Evolutionary conservation across 257 asterid species (phyloP), one percentile per base, ranked within the genome.

Genomic region (Euphrasia confusa): DNA sequence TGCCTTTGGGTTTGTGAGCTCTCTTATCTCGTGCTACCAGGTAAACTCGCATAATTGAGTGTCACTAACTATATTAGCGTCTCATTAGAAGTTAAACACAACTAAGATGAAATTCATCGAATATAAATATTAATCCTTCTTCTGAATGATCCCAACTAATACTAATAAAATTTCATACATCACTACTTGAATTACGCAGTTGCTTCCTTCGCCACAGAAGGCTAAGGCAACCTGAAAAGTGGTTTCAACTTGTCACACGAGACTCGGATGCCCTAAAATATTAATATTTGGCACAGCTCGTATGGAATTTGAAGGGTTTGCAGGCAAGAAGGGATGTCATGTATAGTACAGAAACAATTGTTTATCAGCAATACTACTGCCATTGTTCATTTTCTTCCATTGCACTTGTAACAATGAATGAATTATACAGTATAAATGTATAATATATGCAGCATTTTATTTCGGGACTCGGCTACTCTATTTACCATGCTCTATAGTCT

Each of bases 21-120:
- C 97, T 68, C 84, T 93, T 79, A 87, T 93, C 77, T 89, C 99
- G 69, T 93, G 99, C 78, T 93, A 93, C 75, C 99, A 93, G 99
- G 99, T 89, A 7, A 74, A 59, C 15, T 10, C 17, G 13, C 70
- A 4, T 8, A 62, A 24, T 1, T n/a, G n/a, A n/a, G 24, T 14
- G 56, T 50, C 12, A 21, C 13, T 12, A 50, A 21, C 13, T 12
- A 50, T 11, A 11, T 44, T 44, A 44, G 50, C 24, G 59, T 54
- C 3, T 54, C n/a, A 26, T 54, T 9, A 24, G 26, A 21, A 54
- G 21, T 9, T 28, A 28, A 28, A 30, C 33, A 11, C 6, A 28
- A 5, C 14, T 13, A 40, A 27, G 42, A 56, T 4, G 0, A 13
- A 30, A 8, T 37, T 37, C 42, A 45, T 12, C 8, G 0, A 13